Evolutionary conservation across 345 rosid genomes (phyloP).

Genomic region (Clausena lansium): DNA sequence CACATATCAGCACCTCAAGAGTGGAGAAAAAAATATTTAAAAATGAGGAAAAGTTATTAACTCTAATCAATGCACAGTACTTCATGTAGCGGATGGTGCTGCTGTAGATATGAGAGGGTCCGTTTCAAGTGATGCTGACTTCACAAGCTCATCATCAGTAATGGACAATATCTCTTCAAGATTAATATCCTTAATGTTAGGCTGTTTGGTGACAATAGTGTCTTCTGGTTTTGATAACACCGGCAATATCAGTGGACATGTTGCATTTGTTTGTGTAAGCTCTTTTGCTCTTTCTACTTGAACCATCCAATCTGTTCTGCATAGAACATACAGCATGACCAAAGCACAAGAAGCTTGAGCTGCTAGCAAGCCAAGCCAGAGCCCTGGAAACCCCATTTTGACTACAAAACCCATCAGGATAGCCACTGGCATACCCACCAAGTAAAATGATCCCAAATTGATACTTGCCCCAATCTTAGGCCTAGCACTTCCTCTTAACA

Average conservation of each 20-base stretch:
- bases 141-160: conserved; percentile 38
- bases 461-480: conserved; percentile 90
- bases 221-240: conserved; percentile 23
- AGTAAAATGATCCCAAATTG: conserved; percentile 87
- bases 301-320: conserved; percentile 68
- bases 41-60: conserved; percentile 15
- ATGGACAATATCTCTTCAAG: conserved; percentile 38
- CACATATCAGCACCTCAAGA: conserved; percentile 20
- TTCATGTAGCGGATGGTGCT: conserved; percentile 10
- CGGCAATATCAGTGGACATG: conserved; percentile 27
- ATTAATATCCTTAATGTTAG: conserved; percentile 22
- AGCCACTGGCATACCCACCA: conserved; percentile 92
- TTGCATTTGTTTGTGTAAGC: conserved; percentile 45
- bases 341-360: conserved; percentile 88
- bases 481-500: conserved; percentile 82
- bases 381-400: conserved; percentile 75
- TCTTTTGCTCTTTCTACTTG: conserved; percentile 72
- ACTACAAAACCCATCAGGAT: conserved; percentile 59
- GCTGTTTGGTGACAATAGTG: conserved; percentile 6
- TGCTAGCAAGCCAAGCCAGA: conserved; percentile 91
- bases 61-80: conserved; percentile 24
- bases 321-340: conserved; percentile 67
- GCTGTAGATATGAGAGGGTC: conserved; percentile 41
- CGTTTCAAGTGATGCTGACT: conserved; percentile 43
- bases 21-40: conserved; percentile 12